A percentile compares a stretch with the other conserved stretches of the same genome.
These are phyloP conservation scores for Flaveria brownii DNA, from an alignment of 129 eudicot species.

Conservation along the genomic window DNA sequence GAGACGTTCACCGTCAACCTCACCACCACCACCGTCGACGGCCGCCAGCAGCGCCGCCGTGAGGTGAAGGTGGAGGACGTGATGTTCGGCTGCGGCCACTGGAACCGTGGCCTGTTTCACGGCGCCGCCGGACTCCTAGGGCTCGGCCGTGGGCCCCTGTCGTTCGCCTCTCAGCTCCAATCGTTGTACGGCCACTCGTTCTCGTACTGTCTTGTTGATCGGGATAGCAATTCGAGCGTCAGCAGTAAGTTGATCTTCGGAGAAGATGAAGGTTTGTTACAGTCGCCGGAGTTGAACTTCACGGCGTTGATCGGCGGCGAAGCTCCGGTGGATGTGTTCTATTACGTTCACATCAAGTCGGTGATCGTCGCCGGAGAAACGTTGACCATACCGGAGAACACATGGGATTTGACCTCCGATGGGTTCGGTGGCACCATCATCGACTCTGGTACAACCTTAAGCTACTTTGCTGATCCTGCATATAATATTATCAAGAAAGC, in stretches of 20 bases:
- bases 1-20: conserved; percentile 90
- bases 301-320: conserved; percentile 65
- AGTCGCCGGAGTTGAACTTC: conserved; percentile 62
- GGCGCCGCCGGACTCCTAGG: conserved; percentile 94
- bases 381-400: conserved; percentile 60
- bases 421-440: conserved; percentile 89
- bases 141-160: conserved; percentile 84
- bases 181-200: conserved; percentile 80
- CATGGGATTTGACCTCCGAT: conserved; percentile 65
- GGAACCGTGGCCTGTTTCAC: conserved; percentile 95
- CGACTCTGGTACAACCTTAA: conserved; percentile 89
- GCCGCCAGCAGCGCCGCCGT: conserved; percentile 25
- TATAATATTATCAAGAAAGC: conserved; percentile 66
- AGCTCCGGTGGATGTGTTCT: conserved; percentile 75
- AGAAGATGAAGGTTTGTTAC: conserved; percentile 62
- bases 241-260: conserved; percentile 95
- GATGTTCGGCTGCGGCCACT: conserved; percentile 98
- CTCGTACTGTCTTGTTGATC: conserved; percentile 85
- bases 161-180: conserved; percentile 79
- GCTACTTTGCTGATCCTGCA: conserved; percentile 83
- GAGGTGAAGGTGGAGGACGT: conserved; percentile 64
- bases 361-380: conserved; percentile 70
- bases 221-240: conserved; percentile 67
- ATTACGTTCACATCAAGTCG: conserved; percentile 70
- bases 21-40: conserved; percentile 48